phyloP scores from a whole-genome alignment of 257 asterid genomes.

The Penstemon barbatus region DNA sequence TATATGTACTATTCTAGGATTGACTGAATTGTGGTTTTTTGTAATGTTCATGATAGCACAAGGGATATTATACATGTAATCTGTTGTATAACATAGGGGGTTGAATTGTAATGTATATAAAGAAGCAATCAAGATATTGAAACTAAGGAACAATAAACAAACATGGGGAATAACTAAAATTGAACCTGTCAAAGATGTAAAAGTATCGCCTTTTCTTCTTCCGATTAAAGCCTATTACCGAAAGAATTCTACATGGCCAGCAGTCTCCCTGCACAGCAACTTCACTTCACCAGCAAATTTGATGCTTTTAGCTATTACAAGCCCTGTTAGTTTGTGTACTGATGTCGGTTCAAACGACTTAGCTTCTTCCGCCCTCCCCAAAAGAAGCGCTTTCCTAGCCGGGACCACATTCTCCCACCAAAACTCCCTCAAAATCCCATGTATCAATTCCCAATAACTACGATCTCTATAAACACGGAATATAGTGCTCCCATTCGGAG shows the following conservation, averaged over 20 bases:
- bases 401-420: slow-evolving; percentile 98
- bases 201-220: neutral
- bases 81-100: no score
- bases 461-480: slow-evolving; percentile 76
- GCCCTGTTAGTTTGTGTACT: slow-evolving; percentile 70
- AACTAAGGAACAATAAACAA: neutral
- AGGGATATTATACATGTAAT: no score
- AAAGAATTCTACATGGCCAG: slow-evolving; percentile 68
- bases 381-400: slow-evolving; percentile 65
- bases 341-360: slow-evolving; percentile 60
- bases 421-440: slow-evolving; percentile 70
- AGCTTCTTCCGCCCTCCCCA: slow-evolving; percentile 72
- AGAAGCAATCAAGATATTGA: neutral
- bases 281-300: slow-evolving; percentile 72
- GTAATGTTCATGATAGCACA: no score
- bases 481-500: slow-evolving; percentile 82
- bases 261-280: slow-evolving; percentile 82
- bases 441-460: slow-evolving; percentile 71
- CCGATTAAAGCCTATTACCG: slow-evolving; percentile 28
- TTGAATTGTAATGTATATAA: neutral
- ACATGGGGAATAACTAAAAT: slow-evolving; percentile 16
- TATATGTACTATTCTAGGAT: no score
- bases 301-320: slow-evolving; percentile 66
- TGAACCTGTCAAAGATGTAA: neutral
- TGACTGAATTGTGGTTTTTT: no score